Base-by-base conservation (phyloP, 345 rosid species). In the Hibiscus syriacus region DNA sequence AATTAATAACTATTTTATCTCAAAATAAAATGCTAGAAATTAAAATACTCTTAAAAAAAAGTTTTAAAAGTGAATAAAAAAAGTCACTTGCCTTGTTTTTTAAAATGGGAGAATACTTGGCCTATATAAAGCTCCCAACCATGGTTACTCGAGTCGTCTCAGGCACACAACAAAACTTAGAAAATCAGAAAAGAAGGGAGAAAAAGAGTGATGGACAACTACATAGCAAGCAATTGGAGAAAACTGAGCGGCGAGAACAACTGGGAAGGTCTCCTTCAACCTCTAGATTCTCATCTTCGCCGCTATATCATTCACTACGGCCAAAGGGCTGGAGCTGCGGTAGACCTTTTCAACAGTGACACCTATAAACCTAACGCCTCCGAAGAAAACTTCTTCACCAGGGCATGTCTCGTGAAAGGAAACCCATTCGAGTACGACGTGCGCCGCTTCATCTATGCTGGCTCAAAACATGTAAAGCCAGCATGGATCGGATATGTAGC, bases 271-370 rank as follows among this genome's bases (percentile, higher is more conserved):
- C 48, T 78, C 2, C 73, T 84, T 53, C 68, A 78, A 53, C 85
- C 88, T 43, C 79, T 84, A n/a, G 78, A 81, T 46, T 19, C 66
- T 58, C 79, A 84, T 71, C 79, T 80, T 54, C 82, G 84, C 48
- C 67, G 54, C 6, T 81, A 72, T 34, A 57, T 84, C 20, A 43
- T 84, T 38, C 82, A 81, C 75, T 84, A 81, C 7, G 84, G 84
- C 2, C 80, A 80, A 56, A 74, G 70, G 65, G 76, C 74, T 25
- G 70, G 39, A 57, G 78, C 83, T 0, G 72, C 49, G 3, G 72
- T 74, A 2, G 59, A 74, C 53, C 72, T 82, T 39, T 84, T 76
- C 56, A 7, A 55, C 2, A 5, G 3, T 14, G 14, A 2, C n/a
- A 67, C 27, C 13, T 0, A 0, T 0, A 29, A 6, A 27, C 67